These are phyloP conservation scores for Mycena maculata DNA, from an alignment of 768 basidiomycete genomes.

Conservation along the genomic window DNA sequence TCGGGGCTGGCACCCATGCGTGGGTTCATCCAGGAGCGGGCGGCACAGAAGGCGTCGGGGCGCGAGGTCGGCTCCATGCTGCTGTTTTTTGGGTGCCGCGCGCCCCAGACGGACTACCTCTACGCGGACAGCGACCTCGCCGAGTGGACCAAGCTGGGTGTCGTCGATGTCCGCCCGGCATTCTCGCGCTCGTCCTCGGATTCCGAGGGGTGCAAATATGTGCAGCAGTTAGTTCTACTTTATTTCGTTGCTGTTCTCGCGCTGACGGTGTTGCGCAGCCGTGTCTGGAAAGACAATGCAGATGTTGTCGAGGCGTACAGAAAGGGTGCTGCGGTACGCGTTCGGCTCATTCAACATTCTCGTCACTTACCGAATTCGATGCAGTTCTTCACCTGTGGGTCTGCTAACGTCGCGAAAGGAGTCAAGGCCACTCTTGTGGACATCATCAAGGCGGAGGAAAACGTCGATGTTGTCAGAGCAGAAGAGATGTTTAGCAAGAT, in stretches of 20 bases:
- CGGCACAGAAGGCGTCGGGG: constrained; percentile 56
- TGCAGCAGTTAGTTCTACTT: constrained; percentile 50
- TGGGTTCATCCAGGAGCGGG: constrained; percentile 63
- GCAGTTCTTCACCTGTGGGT: constrained; percentile 59
- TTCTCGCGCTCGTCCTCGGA: constrained; percentile 47
- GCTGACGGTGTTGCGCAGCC: constrained; percentile 40
- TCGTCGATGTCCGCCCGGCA: constrained; percentile 59
- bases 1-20: constrained; percentile 63
- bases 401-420: constrained; percentile 51
- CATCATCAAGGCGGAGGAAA: constrained; percentile 45
- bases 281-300: constrained; percentile 56
- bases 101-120: constrained; percentile 55
- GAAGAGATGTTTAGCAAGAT: constrained; percentile 46
- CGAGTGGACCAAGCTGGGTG: constrained; percentile 54
- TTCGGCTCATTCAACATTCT: neutral
- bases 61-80: constrained; percentile 53
- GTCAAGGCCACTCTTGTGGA: constrained; percentile 51
- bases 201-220: constrained; percentile 50
- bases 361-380: neutral
- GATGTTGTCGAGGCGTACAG: constrained; percentile 47
- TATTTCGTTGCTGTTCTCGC: neutral
- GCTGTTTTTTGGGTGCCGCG: constrained; percentile 61
- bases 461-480: constrained; percentile 42
- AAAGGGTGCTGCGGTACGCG: constrained; percentile 49
- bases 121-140: constrained; percentile 56